phyloP scores from a whole-genome alignment of 805 yeast species.

The Candida berthetii region DNA sequence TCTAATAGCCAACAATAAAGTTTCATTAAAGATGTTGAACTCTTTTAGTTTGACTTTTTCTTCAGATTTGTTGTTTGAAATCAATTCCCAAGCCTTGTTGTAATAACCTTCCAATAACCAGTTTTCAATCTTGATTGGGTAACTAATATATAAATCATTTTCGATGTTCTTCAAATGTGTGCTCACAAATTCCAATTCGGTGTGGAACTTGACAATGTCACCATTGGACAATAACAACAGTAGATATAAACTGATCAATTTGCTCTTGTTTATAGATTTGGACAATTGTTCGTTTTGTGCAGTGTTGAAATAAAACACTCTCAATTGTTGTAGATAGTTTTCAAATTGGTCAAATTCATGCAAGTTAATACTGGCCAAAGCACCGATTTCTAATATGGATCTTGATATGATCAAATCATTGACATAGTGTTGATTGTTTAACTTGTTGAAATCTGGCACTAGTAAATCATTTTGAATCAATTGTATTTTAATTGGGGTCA shows the following conservation, averaged over 20 bases:
- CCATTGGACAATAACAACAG: constrained; percentile 76
- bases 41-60: constrained; percentile 49
- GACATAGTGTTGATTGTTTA: constrained; percentile 32
- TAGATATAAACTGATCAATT: constrained; percentile 71
- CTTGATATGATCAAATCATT: constrained; percentile 75
- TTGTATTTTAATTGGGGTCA: constrained; percentile 73
- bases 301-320: constrained; percentile 60
- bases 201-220: constrained; percentile 82
- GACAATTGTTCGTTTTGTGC: constrained; percentile 24
- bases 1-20: constrained; percentile 73
- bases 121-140: constrained; percentile 85
- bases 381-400: constrained; percentile 83
- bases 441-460: constrained; percentile 48
- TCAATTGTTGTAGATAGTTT: constrained; percentile 65
- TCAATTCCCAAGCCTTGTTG: constrained; percentile 80
- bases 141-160: constrained; percentile 63
- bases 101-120: constrained; percentile 97
- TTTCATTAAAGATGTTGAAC: constrained; percentile 69
- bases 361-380: constrained; percentile 65
- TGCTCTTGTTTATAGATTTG: constrained; percentile 56
- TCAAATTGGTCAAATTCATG: constrained; percentile 61
- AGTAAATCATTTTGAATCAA: constrained; percentile 72
- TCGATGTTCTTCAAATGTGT: constrained; percentile 42
- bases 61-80: constrained; percentile 32
- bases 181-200: constrained; percentile 73